A percentile compares a stretch with the other conserved stretches of the same genome.
phyloP scores from a whole-genome alignment of 345 rosid genomes.

The Gossypium herbaceum region DNA sequence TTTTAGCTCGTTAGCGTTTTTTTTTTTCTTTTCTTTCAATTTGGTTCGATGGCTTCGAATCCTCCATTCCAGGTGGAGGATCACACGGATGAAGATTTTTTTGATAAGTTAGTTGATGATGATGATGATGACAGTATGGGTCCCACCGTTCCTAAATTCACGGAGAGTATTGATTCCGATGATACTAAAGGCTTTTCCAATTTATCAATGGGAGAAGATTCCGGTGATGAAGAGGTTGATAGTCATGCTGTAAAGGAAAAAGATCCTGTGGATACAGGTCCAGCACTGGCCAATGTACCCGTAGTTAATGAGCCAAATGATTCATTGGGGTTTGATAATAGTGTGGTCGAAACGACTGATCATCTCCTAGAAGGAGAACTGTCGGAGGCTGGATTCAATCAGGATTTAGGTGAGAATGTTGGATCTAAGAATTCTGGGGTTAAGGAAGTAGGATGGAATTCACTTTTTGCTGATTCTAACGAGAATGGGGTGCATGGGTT shows the following conservation, averaged over 20 bases:
- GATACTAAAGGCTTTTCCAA: slow-evolving; percentile 51
- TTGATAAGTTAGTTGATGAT: slow-evolving; percentile 80
- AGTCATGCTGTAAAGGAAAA: slow-evolving; percentile 20
- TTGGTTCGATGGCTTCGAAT: slow-evolving; percentile 66
- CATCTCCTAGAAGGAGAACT: slow-evolving; percentile 14
- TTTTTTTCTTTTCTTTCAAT: slow-evolving; percentile 9
- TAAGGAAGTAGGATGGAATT: slow-evolving; percentile 88
- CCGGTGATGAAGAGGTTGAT: slow-evolving; percentile 30
- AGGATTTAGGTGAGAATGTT: slow-evolving; percentile 21
- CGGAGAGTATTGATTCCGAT: slow-evolving; percentile 48
- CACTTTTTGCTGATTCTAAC: slow-evolving; percentile 57
- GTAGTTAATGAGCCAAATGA: slow-evolving; percentile 9
- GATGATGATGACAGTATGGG: slow-evolving; percentile 27
- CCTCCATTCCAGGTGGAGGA: slow-evolving; percentile 84
- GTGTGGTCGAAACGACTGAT: slow-evolving; percentile 20
- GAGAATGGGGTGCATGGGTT: slow-evolving; percentile 48
- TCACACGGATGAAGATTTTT: slow-evolving; percentile 97
- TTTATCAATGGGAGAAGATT: slow-evolving; percentile 44
- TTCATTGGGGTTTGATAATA: slow-evolving; percentile 23
- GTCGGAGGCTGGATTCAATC: slow-evolving; percentile 31
- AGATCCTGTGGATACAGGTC: slow-evolving; percentile 21
- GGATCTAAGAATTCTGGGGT: slow-evolving; percentile 49
- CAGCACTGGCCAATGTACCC: neutral
- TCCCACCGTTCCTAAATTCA: slow-evolving; percentile 25
- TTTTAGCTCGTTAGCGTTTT: slow-evolving; percentile 8